A percentile compares a stretch with the other conserved stretches of the same genome.
These are phyloP conservation scores for Paracamarosporium sp. DNA, from an alignment of 2,329 filamentous ascomycete species.

Conservation along the genomic window DNA sequence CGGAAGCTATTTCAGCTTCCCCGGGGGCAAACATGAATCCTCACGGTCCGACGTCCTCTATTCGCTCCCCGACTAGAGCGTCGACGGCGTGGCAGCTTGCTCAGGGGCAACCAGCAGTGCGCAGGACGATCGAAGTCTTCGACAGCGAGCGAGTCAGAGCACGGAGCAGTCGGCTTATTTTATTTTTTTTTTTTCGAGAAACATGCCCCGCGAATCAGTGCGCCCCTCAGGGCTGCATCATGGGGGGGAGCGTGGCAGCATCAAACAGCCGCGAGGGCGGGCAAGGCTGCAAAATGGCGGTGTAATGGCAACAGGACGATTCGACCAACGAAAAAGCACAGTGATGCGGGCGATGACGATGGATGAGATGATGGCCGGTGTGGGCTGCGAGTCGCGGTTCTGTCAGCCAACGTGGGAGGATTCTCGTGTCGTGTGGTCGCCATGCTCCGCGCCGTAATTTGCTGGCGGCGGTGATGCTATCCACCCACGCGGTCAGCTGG, in stretches of 20 bases:
- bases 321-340: constrained; percentile 13
- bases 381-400: constrained; percentile 77
- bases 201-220: constrained; percentile 27
- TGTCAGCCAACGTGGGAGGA: constrained; percentile 26
- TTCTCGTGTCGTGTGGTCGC: constrained; percentile 29
- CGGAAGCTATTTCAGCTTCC: constrained; percentile 35
- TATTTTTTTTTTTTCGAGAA: constrained; percentile 29
- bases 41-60: constrained; percentile 23
- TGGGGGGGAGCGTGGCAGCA: constrained; percentile 30
- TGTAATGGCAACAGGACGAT: constrained; percentile 21
- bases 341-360: constrained; percentile 27
- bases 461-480: constrained; percentile 32
- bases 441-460: constrained; percentile 32
- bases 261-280: constrained; percentile 34
- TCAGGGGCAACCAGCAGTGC: constrained; percentile 30
- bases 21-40: constrained; percentile 37
- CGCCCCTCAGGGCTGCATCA: constrained; percentile 13
- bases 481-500: constrained; percentile 30
- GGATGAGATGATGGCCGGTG: constrained; percentile 43
- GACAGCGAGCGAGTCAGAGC: constrained; percentile 34
- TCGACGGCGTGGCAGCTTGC: constrained; percentile 9
- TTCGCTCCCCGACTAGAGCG: constrained; percentile 19
- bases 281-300: constrained; percentile 38
- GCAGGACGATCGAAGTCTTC: constrained; percentile 23
- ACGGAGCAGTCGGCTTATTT: constrained; percentile 28